Evolutionary conservation across 73 alveolate genomes (phyloP).

Genomic region (Stentor coeruleus): DNA sequence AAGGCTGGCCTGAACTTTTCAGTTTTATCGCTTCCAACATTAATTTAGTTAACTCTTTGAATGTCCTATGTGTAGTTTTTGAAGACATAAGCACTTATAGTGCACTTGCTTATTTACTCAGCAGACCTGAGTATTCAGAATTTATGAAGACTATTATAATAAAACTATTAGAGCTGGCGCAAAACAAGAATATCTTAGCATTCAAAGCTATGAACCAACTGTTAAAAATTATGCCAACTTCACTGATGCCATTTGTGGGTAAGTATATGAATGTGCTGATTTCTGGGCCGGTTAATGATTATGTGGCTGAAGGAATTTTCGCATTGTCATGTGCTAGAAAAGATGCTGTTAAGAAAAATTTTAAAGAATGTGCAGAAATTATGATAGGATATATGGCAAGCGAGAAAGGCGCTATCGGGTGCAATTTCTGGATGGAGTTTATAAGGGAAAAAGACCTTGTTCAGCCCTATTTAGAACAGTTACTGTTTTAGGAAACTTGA

Average conservation of each 20-base stretch:
- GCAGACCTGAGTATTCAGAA: background rate
- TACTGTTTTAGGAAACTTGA: background rate
- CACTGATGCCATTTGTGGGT: background rate
- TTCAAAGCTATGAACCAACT: slow-evolving; percentile 8
- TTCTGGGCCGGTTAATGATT: background rate
- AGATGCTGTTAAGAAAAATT: background rate
- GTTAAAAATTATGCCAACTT: slow-evolving; percentile 13
- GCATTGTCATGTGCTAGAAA: background rate
- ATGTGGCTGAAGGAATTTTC: slow-evolving; percentile 9
- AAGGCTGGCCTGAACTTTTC: slow-evolving; percentile 15
- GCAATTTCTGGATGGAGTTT: background rate
- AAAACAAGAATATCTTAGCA: background rate
- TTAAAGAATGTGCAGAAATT: slow-evolving; percentile 3
- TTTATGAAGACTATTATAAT: background rate
- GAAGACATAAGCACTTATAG: slow-evolving; percentile 6
- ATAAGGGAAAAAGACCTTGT: background rate
- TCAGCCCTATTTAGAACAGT: background rate
- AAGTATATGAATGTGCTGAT: background rate
- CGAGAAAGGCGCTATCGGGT: background rate
- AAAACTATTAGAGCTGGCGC: background rate
- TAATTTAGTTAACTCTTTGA: background rate
- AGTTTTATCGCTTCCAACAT: background rate
- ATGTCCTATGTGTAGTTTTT: background rate
- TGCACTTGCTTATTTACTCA: background rate
- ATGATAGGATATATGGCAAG: background rate